phyloP scores from a whole-genome alignment of 2,329 filamentous ascomycete species.

The Coleophoma eucalyptorum region DNA sequence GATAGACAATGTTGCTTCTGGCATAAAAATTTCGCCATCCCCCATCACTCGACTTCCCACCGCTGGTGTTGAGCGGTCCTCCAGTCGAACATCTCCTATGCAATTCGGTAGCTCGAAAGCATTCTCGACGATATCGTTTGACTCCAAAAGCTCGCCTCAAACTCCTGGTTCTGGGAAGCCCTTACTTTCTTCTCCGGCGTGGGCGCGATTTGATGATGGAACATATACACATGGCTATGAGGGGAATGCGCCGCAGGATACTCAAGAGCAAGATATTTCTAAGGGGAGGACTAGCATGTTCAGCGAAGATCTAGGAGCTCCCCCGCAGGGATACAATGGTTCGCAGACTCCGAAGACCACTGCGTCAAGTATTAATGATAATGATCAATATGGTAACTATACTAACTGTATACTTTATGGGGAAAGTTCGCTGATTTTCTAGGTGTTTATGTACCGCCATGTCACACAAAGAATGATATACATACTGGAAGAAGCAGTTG shows the following conservation, averaged over 20 bases:
- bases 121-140: not conserved
- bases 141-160: not conserved
- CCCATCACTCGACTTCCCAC: not conserved
- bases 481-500: constrained; percentile 30
- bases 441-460: constrained; percentile 1
- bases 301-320: not conserved
- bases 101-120: not conserved
- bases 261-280: not conserved
- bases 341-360: not conserved
- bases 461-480: constrained; percentile 17
- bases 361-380: not conserved
- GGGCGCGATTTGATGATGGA: not conserved
- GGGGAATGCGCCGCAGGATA: not conserved
- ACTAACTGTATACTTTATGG: not conserved
- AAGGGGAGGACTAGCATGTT: not conserved
- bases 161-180: not conserved
- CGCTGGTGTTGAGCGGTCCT: not conserved
- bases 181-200: not conserved
- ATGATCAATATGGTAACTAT: not conserved
- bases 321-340: not conserved
- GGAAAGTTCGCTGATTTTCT: not conserved
- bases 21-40: not conserved
- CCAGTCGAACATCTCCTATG: too few relatives aligned
- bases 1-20: not conserved
- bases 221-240: not conserved